Evolutionary conservation across 148 eudicot species (phyloP), one percentile per base, ranked within the genome.

Genomic region (Pouteria glomerata): DNA sequence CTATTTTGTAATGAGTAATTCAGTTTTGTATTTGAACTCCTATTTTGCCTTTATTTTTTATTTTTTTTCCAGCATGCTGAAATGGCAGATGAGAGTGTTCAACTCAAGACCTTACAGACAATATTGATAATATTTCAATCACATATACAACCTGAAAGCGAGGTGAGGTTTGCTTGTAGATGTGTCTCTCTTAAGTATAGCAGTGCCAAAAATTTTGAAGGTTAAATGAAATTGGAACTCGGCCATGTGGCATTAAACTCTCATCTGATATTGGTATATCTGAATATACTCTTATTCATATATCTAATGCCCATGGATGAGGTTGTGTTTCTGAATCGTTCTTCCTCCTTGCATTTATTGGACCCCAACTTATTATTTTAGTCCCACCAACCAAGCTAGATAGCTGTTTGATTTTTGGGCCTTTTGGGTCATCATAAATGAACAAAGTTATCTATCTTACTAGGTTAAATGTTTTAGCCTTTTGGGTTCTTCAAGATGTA

Each of bases 71-170:
- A 96, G 99, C 99, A 96, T 84, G 92, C 96, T 69, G 99, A 96
- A 82, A 92, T 92, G 91, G 85, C 89, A 65, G 96, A 96, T 83
- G 99, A 96, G 76, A 89, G 83, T 70, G 86, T 96, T 65, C 97
- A 96, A 77, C 84, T 96, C 78, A 96, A 96, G 87, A 88, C 99
- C 69, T 85, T 96, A 33, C 99, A 96, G 81, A 96, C 99, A 23
- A 82, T 96, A 78, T 79, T 96, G 63, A 85, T 96, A 52, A 79
- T 96, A 74, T 96, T 92, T 75, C 99, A 96, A 80, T 96, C 99
- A 58, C 87, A 79, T 53, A 75, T 92, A 79, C 94, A 78, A 78
- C 99, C 97, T 79, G 96, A 92, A 76, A 78, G 82, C 77, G 92
- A 96, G 99, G 99, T 96, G 73, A 72, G 41, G 23, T 56, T 72